Evolutionary conservation across 2,329 filamentous ascomycete genomes (phyloP).

Genomic region (Ophiognomonia clavigignenti-juglandacearum): DNA sequence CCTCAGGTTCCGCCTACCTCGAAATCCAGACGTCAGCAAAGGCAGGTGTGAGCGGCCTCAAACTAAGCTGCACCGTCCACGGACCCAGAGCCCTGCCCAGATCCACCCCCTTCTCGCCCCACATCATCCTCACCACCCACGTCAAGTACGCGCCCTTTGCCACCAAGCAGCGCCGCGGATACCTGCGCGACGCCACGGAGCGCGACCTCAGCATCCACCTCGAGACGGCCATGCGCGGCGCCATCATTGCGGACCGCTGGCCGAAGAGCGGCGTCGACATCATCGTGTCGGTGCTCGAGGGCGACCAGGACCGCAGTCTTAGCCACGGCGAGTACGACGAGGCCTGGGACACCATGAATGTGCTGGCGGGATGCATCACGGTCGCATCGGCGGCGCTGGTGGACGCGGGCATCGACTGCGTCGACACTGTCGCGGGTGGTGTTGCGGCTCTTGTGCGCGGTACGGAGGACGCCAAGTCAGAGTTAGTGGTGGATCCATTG

Average conservation of each 20-base stretch:
- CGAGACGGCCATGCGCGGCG: slow-evolving; percentile 83
- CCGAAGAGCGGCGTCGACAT: slow-evolving; percentile 99
- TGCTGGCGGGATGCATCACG: slow-evolving; percentile 86
- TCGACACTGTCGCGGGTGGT: slow-evolving; percentile 84
- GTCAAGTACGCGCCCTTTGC: slow-evolving; percentile 98
- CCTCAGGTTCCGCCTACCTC: slow-evolving; percentile 87
- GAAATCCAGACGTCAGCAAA: slow-evolving; percentile 53
- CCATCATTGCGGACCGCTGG: slow-evolving; percentile 90
- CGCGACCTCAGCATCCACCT: slow-evolving; percentile 87
- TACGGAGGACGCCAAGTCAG: slow-evolving; percentile 26
- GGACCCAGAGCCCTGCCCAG: slow-evolving; percentile 86
- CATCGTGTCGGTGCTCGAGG: slow-evolving; percentile 87
- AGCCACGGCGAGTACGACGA: slow-evolving; percentile 48
- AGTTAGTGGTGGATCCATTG: slow-evolving; percentile 73
- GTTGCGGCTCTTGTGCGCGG: slow-evolving; percentile 71
- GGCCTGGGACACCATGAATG: slow-evolving; percentile 86
- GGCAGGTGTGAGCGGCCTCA: slow-evolving; percentile 55
- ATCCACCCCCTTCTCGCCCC: slow-evolving; percentile 86
- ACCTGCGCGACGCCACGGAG: slow-evolving; percentile 80
- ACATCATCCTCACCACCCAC: slow-evolving; percentile 85
- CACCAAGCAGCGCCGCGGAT: slow-evolving; percentile 73
- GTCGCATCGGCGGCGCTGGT: slow-evolving; percentile 88
- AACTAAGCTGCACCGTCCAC: slow-evolving; percentile 89
- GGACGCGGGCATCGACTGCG: slow-evolving; percentile 92
- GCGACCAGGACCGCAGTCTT: slow-evolving; percentile 69